Evolutionary conservation across 345 rosid species (phyloP), one percentile per base, ranked within the genome.

Genomic region (Brassica nigra): DNA sequence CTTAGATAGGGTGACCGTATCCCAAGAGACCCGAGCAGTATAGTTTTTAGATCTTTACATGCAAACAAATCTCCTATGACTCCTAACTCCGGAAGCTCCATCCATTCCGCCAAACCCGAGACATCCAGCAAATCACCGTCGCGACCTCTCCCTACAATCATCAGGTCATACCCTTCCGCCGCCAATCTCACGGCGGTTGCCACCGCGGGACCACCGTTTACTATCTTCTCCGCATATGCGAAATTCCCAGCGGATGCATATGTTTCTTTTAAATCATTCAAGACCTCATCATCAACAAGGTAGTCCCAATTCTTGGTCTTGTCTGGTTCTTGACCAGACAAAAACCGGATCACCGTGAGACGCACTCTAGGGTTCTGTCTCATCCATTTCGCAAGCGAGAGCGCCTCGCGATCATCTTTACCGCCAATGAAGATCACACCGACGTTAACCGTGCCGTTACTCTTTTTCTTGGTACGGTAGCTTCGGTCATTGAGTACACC

Each of bases 1-100:
- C 18, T 18, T 18, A 18, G 18, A 18, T 18, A 18, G 18, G 18
- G 18, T 18, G 18, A 18, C 18, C 18, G 18, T 18, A 18, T 18
- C 18, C 18, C 18, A 18, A 18, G 18, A 18, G 18, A 18, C 18
- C 18, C 18, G 18, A 18, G 18, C 18, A 18, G 18, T 18, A 18
- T 80, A 54, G 78, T 20, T 7, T 61, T 14, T 23, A 86, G 11
- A 81, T 90, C 97, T 3, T 70, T 62, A 4, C 92, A 87, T 14
- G 93, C 89, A 47, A 90, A 86, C 61, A 89, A 66, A 81, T 92
- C 97, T 49, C 95, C 92, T 0, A 92, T 23, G 16, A 85, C 7
- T 16, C 95, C 95, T 39, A 92, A 82, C 77, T 92, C 95, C 0
- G 91, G 89, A 58, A 85, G 74, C 70, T 92, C 97, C 54, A 80